These are phyloP conservation scores for Pterothamnion heteromorphum DNA, from an alignment of 31 red algal genomes.

Conservation along the genomic window DNA sequence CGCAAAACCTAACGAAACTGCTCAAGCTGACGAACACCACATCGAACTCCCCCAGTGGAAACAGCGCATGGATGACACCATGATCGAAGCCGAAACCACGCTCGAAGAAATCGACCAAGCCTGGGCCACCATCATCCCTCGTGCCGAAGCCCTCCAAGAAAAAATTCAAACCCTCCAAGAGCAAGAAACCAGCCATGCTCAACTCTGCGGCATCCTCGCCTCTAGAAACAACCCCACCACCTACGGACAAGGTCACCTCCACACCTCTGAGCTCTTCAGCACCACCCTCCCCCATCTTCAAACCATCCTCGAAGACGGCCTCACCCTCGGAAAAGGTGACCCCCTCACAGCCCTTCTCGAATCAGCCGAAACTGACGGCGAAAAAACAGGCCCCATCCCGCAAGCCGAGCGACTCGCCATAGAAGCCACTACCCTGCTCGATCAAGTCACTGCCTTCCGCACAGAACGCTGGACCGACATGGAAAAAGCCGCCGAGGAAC, in stretches of 20 bases:
- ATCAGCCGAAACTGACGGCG: too few species aligned
- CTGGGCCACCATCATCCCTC: neutral
- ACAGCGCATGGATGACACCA: neutral
- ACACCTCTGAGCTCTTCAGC: neutral
- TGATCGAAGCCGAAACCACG: neutral
- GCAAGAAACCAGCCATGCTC: too few species aligned
- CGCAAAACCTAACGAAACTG: neutral
- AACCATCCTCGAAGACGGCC: neutral
- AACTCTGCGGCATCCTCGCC: too few species aligned
- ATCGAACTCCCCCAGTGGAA: neutral
- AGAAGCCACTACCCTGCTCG: neutral
- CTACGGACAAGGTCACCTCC: neutral
- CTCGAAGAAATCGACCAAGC: neutral
- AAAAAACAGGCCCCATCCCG: too few species aligned
- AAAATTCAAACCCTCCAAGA: neutral
- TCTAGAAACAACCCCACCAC: too few species aligned
- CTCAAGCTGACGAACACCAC: too few species aligned
- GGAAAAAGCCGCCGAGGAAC: neutral
- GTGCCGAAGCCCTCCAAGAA: neutral
- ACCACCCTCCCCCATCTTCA: neutral
- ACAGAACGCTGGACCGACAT: neutral
- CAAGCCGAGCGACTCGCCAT: neutral
- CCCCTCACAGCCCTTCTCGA: neutral
- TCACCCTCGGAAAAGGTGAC: neutral
- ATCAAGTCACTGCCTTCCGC: neutral